Base-by-base conservation (phyloP, 1,284 basidiomycete genomes). In the Puccinia coronata region DNA sequence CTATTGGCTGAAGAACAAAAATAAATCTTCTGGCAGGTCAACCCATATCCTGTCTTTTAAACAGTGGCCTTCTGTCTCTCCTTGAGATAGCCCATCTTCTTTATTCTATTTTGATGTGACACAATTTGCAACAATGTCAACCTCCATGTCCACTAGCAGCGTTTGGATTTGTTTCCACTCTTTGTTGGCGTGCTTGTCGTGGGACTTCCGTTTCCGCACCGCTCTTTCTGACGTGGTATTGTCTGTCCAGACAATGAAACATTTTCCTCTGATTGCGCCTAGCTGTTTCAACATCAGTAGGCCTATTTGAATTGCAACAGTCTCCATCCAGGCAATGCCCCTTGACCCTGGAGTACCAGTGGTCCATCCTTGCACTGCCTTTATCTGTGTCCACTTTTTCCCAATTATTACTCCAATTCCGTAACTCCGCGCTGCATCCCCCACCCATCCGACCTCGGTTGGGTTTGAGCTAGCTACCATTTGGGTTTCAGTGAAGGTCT, bases 141-240 rank as follows among this genome's bases (percentile, higher is more conserved):
- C 16, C 43, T 43, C 8, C 43, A 43, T 43, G 6, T 43, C 43
- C 6, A 55, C 6, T 14, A 73, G 23, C 1, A 73, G 9, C 0
- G n/a, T 5, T n/a, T 73, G 71, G 3, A 73, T 73, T 2, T 31
- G 2, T 28, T 73, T 73, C 71, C 49, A 73, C 25, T 73, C 71
- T 2, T 73, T 18, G n/a, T 73, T 73, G n/a, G 57, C 71, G 0
- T 14, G 0, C 16, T 20, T 1, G 28, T 73, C 51, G 1, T 55
- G 41, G 3, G 71, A 73, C 16, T 73, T 73, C 20, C 47, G 11
- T 8, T 11, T 51, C 5, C 49, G 1, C 0, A 73, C n/a, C 14
- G 39, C 71, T 1, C 1, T 25, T 57, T 55, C 16, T 0, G 51
- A 14, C 8, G 49, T 51, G 11, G 49, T 51, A 20, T 51, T 51